A percentile compares a stretch with the other conserved stretches of the same genome.
phyloP scores from a whole-genome alignment of 177 flowering plant genomes.

The Tripterygium wilfordii region DNA sequence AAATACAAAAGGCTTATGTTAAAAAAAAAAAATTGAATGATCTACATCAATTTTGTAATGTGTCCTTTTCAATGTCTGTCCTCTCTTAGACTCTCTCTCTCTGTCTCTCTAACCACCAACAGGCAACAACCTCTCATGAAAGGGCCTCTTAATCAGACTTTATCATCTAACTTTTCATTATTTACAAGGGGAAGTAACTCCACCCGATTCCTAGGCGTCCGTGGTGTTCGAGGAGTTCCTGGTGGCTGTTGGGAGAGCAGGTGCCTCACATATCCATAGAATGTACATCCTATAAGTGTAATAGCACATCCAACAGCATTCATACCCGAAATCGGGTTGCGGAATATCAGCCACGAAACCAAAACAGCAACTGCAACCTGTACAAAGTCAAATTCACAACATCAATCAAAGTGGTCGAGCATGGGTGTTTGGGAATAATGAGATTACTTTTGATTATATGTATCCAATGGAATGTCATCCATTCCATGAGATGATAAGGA shows the following conservation, averaged over 20 bases:
- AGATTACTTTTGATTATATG: no score
- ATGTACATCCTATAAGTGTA: conserved; percentile 89
- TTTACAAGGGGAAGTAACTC: conserved; percentile 84
- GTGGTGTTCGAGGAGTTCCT: conserved; percentile 71
- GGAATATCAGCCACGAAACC: conserved; percentile 84
- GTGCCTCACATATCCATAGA: conserved; percentile 95
- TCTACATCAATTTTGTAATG: no score
- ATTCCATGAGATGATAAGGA: no score
- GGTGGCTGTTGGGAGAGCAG: conserved; percentile 69
- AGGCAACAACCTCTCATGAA: background rate
- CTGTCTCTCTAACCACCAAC: conserved; percentile 1
- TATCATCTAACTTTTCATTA: conserved; percentile 85
- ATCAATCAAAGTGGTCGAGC: no score
- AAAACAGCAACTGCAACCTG: conserved; percentile 96
- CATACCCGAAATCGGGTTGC: conserved; percentile 70
- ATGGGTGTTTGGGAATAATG: no score
- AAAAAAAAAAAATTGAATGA: no score
- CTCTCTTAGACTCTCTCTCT: no score
- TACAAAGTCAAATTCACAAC: no score
- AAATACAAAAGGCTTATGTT: no score
- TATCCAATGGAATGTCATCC: no score
- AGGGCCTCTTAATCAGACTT: conserved; percentile 36
- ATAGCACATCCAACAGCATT: conserved; percentile 87
- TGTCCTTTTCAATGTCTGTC: no score
- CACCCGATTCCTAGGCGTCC: conserved; percentile 45